Conservation (phyloP, 768 basidiomycete species). For the Amylocystis lapponica region DNA sequence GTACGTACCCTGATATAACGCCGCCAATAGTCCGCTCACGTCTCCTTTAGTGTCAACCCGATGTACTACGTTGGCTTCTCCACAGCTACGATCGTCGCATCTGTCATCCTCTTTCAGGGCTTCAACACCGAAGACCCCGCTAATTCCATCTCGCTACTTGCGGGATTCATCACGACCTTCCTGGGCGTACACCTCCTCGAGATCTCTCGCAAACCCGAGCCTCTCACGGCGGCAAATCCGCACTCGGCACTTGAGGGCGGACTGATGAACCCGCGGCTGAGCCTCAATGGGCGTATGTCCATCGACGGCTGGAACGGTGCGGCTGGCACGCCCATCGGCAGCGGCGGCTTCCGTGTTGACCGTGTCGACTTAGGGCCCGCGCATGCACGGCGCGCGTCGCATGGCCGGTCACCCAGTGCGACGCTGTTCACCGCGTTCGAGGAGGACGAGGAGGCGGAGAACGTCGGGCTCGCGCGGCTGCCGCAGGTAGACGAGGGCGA, state of each 20-base stretch:
- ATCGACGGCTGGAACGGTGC: slow-evolving; percentile 67
- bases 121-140: slow-evolving; percentile 83
- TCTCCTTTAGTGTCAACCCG: slow-evolving; percentile 76
- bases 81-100: slow-evolving; percentile 87
- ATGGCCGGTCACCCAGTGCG: slow-evolving; percentile 58
- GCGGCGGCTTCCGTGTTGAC: slow-evolving; percentile 6
- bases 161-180: slow-evolving; percentile 90
- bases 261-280: slow-evolving; percentile 72
- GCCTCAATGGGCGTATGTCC: slow-evolving; percentile 75
- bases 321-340: slow-evolving; percentile 25
- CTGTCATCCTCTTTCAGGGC: slow-evolving; percentile 94
- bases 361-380: slow-evolving; percentile 24
- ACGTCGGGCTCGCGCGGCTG: slow-evolving; percentile 53
- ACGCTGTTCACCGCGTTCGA: slow-evolving; percentile 78
- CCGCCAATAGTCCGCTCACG: neutral
- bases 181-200: slow-evolving; percentile 95
- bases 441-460: slow-evolving; percentile 41
- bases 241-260: slow-evolving; percentile 60
- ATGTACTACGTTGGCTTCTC: slow-evolving; percentile 98
- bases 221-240: slow-evolving; percentile 34
- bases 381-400: slow-evolving; percentile 61
- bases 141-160: slow-evolving; percentile 82
- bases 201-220: slow-evolving; percentile 54
- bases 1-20: slow-evolving; percentile 43
- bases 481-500: slow-evolving; percentile 58